Evolutionary conservation across 192 early-diverging fungal species (phyloP), one percentile per base, ranked within the genome.

Genomic region (Coemansia sp.): DNA sequence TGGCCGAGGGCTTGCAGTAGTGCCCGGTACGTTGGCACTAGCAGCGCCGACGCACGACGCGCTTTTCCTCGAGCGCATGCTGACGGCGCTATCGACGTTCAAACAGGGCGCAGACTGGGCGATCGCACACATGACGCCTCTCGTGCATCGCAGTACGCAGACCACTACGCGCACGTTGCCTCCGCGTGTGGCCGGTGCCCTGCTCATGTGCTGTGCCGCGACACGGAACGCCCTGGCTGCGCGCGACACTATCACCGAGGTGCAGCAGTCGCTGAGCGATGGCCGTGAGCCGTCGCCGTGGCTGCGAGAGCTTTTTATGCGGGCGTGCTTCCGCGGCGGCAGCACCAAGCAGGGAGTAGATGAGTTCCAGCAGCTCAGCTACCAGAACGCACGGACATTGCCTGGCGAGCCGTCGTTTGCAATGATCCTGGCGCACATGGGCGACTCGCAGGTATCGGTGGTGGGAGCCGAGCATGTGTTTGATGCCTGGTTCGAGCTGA

Each of bases 271-370:
- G n/a, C 3, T 11, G 42, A 23, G 46, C 9, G 17, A 25, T 1
- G 11, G 19, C 19, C 15, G 44, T 3, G 18, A 10, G 13, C 18
- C 38, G 8, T 25, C 64, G 10, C 35, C 64, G 0, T 44, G 55
- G n/a, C 29, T 67, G 7, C 34, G 38, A 17, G 72, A 75, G 72
- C 60, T 75, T 8, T 38, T 43, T 18, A 58, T 75, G 72, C 72
- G 72, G 28, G 60, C 53, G 19, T 52, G 43, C 27, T 20, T 63
- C 10, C 43, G 33, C 7, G 15, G 36, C 28, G 64, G 64, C 6
- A 51, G 48, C 5, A 20, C 39, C 9, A 2, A 25, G 15, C 22
- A 33, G 28, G 72, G 55, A 6, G 46, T 67, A 52, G 13, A 28
- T 1, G 5, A 59, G 1, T 64, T 67, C 33, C 50, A 50, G 9